Conservation (phyloP, 805 yeast species). For the Candida sakaeoensis region DNA sequence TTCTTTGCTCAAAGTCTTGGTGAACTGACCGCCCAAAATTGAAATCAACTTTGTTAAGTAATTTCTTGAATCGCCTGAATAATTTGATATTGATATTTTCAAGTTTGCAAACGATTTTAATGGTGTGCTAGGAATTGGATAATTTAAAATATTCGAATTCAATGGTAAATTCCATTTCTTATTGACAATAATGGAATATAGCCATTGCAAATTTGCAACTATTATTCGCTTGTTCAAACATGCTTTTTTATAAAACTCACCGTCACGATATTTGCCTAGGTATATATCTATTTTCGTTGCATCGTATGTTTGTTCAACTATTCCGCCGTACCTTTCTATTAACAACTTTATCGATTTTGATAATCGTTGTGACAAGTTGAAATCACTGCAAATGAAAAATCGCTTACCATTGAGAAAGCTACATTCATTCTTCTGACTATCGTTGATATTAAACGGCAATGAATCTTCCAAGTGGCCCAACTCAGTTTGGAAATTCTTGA, state of each 20-base stretch:
- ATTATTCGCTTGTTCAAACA: slow-evolving; percentile 37
- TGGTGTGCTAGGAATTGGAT: slow-evolving; percentile 58
- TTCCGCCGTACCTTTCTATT: slow-evolving; percentile 55
- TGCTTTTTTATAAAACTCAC: slow-evolving; percentile 51
- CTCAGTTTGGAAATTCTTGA: not conserved
- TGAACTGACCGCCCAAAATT: slow-evolving; percentile 73
- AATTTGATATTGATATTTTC: slow-evolving; percentile 69
- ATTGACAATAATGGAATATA: slow-evolving; percentile 61
- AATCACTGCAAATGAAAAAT: slow-evolving; percentile 54
- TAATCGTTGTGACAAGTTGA: slow-evolving; percentile 46
- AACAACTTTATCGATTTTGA: slow-evolving; percentile 37
- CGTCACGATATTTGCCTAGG: slow-evolving; percentile 61
- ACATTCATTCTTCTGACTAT: not conserved
- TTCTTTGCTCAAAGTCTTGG: slow-evolving; percentile 57
- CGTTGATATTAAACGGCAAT: not conserved
- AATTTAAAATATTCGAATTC: slow-evolving; percentile 55
- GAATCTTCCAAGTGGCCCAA: slow-evolving; percentile 7
- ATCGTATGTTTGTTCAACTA: slow-evolving; percentile 24
- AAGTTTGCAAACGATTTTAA: slow-evolving; percentile 53
- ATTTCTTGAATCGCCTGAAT: slow-evolving; percentile 77
- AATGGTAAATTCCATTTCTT: slow-evolving; percentile 54
- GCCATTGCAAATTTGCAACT: slow-evolving; percentile 71
- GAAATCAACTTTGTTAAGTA: slow-evolving; percentile 63
- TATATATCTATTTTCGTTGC: slow-evolving; percentile 33
- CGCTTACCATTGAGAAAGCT: slow-evolving; percentile 40